Evolutionary conservation across 2,329 filamentous ascomycete genomes (phyloP).

Genomic region (Diaporthe sp.): DNA sequence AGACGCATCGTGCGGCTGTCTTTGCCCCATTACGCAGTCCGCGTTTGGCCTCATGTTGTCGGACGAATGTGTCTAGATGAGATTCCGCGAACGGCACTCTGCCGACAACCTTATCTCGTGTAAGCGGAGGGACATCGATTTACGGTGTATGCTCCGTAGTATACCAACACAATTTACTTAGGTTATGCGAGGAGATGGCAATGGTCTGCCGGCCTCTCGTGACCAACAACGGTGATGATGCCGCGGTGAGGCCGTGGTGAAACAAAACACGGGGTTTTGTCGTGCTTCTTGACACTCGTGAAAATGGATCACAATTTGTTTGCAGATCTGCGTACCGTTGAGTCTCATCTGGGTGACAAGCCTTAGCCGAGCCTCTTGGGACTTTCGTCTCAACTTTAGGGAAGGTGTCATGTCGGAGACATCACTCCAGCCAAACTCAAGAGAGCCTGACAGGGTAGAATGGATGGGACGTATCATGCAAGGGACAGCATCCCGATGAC

Average conservation of each 20-base stretch:
- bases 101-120: not conserved
- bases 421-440: slow-evolving; percentile 7
- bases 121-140: not conserved
- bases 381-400: slow-evolving; percentile 22
- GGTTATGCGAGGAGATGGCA: not conserved
- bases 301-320: not conserved
- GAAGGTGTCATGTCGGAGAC: slow-evolving; percentile 19
- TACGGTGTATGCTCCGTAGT: not conserved
- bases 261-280: slow-evolving; percentile 15
- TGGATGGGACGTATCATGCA: slow-evolving; percentile 13
- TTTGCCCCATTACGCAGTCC: slow-evolving; percentile 2
- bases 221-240: not conserved
- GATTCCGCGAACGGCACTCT: not conserved
- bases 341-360: slow-evolving; percentile 31
- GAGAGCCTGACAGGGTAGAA: not conserved
- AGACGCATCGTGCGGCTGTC: slow-evolving; percentile 11
- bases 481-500: not conserved
- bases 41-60: slow-evolving; percentile 26
- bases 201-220: not conserved
- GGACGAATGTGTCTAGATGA: slow-evolving; percentile 5
- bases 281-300: slow-evolving; percentile 21
- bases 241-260: not conserved
- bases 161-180: not conserved
- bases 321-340: slow-evolving; percentile 23
- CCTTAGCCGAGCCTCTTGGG: slow-evolving; percentile 25